phyloP scores from a whole-genome alignment of 441 rosid species.

The Gossypium davidsonii region DNA sequence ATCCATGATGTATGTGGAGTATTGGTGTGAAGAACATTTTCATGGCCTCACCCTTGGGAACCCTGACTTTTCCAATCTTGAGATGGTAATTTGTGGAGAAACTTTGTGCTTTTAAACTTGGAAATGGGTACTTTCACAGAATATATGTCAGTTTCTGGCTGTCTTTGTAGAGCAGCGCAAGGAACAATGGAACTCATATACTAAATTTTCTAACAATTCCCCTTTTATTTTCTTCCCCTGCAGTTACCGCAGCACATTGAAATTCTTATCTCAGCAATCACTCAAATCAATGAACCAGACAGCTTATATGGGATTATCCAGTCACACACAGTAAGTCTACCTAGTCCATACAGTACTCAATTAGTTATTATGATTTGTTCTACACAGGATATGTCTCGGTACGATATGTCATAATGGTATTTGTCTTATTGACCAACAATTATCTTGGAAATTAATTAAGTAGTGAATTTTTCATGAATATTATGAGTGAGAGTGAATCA shows the following conservation, averaged over 20 bases:
- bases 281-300: slow-evolving; percentile 91
- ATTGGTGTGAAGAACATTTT: slow-evolving; percentile 95
- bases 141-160: not conserved
- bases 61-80: slow-evolving; percentile 85
- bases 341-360: slow-evolving; percentile 6
- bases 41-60: slow-evolving; percentile 65
- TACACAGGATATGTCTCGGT: too few species aligned
- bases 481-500: not conserved
- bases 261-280: slow-evolving; percentile 82
- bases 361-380: not conserved
- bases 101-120: not conserved
- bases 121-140: not conserved
- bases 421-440: not conserved
- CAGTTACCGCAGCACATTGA: slow-evolving; percentile 82
- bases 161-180: not conserved
- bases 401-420: not conserved
- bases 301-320: slow-evolving; percentile 91
- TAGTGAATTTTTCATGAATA: not conserved
- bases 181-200: not conserved
- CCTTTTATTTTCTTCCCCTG: slow-evolving; percentile 14
- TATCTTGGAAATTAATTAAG: not conserved
- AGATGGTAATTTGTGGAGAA: slow-evolving; percentile 50
- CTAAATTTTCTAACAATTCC: not conserved
- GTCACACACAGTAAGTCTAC: slow-evolving; percentile 67
- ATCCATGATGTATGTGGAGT: slow-evolving; percentile 82